Conservation (phyloP, 2,329 filamentous ascomycete species). For the Apiospora rasikravindrae region DNA sequence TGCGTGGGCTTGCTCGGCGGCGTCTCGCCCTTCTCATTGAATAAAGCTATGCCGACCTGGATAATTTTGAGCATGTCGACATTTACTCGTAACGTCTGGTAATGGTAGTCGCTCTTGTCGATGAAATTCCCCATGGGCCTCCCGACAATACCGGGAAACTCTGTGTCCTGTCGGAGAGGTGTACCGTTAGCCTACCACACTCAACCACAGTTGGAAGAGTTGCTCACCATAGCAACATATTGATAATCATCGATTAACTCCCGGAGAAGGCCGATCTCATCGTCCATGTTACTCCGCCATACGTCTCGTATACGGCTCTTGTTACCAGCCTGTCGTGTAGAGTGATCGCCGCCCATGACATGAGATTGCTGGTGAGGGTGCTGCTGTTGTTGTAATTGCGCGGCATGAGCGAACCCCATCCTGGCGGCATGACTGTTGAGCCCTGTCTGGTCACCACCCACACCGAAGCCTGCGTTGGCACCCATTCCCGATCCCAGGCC, state of each 20-base stretch:
- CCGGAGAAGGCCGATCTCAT: constrained; percentile 87
- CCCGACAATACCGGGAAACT: constrained; percentile 97
- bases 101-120: constrained; percentile 97
- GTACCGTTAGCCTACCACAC: constrained; percentile 28
- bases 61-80: constrained; percentile 98
- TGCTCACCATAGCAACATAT: constrained; percentile 93
- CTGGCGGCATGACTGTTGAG: constrained; percentile 86
- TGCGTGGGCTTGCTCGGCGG: constrained; percentile 71
- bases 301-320: constrained; percentile 92
- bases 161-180: constrained; percentile 74
- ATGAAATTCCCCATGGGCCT: constrained; percentile 93
- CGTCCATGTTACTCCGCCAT: constrained; percentile 88
- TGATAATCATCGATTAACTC: constrained; percentile 88
- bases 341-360: constrained; percentile 40
- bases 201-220: constrained; percentile 21
- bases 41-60: constrained; percentile 92
- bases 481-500: constrained; percentile 63
- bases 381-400: constrained; percentile 61
- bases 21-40: constrained; percentile 87
- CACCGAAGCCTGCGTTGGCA: constrained; percentile 53
- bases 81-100: constrained; percentile 95
- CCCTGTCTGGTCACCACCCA: constrained; percentile 67
- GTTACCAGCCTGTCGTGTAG: constrained; percentile 50
- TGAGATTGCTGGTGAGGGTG: constrained; percentile 55
- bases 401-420: constrained; percentile 81